Percentiles rank a stretch among this genome's conserved stretches.
Conservation (phyloP, 164 flowering plant species). For the Chloranthus sessilifolius region DNA sequence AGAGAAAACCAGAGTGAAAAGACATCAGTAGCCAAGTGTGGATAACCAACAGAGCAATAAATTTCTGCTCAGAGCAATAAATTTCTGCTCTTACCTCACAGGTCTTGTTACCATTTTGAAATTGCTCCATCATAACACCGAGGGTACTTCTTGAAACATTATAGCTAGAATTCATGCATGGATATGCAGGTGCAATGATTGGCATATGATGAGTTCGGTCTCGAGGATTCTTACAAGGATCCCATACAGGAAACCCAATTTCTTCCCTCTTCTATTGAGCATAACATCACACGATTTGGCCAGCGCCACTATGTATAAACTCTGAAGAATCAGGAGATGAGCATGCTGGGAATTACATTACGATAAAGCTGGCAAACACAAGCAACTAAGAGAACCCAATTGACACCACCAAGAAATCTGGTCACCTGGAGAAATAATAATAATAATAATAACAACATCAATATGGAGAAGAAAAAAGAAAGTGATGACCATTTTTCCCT, state of each 20-base stretch:
- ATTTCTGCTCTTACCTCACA: too few relatives aligned
- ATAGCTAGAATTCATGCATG: conserved; percentile 95
- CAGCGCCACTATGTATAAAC: conserved; percentile 93
- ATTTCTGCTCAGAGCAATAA: conserved; percentile 24
- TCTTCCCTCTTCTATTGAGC: conserved; percentile 76
- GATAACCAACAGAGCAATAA: background rate
- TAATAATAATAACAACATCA: too few relatives aligned
- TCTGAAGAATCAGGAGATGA: conserved; percentile 83
- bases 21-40: background rate
- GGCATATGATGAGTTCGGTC: conserved; percentile 89
- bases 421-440: conserved; percentile 55
- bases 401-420: conserved; percentile 95
- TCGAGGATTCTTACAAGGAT: conserved; percentile 79
- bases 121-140: conserved; percentile 90
- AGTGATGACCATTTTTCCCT: too few relatives aligned
- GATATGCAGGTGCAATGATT: conserved; percentile 92
- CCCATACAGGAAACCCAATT: conserved; percentile 81
- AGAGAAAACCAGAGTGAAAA: background rate
- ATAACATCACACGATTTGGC: conserved; percentile 96
- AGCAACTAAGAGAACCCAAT: conserved; percentile 93
- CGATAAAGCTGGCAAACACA: conserved; percentile 89
- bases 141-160: conserved; percentile 87
- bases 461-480: too few relatives aligned
- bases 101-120: conserved; percentile 58
- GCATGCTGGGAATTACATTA: conserved; percentile 86